phyloP scores from a whole-genome alignment of 1,284 basidiomycete species.

The Caloboletus firmus region DNA sequence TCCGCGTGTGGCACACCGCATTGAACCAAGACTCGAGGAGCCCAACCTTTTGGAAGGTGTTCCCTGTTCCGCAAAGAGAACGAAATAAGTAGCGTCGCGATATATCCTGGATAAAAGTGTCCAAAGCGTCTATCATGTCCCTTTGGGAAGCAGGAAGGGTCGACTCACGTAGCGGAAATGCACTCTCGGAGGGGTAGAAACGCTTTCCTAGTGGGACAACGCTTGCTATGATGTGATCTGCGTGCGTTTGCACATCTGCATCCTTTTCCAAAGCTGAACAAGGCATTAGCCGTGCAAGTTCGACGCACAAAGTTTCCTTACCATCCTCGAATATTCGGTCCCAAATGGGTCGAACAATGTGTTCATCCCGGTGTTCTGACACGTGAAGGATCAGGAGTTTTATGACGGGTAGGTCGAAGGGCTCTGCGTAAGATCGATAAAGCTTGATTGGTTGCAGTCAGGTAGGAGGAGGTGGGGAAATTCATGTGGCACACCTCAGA shows the following conservation, averaged over 20 bases:
- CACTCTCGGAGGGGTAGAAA: conserved; percentile 89
- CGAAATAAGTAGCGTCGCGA: conserved; percentile 67
- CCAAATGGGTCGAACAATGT: conserved; percentile 85
- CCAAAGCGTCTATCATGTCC: conserved; percentile 5
- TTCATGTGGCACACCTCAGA: conserved; percentile 54
- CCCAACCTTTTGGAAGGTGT: conserved; percentile 74
- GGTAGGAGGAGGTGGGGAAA: background rate
- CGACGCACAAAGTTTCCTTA: conserved; percentile 35
- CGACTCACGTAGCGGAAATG: conserved; percentile 79
- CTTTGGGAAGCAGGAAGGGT: background rate
- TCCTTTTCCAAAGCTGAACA: conserved; percentile 49
- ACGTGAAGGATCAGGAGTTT: conserved; percentile 93
- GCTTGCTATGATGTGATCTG: conserved; percentile 62
- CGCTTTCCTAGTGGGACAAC: conserved; percentile 75
- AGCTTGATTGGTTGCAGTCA: conserved; percentile 51
- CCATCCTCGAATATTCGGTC: conserved; percentile 81
- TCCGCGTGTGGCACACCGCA: conserved; percentile 75
- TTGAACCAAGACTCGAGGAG: conserved; percentile 70
- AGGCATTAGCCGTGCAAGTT: conserved; percentile 2
- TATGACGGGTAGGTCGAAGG: conserved; percentile 81
- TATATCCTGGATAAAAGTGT: conserved; percentile 57
- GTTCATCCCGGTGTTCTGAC: conserved; percentile 88
- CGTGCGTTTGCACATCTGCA: conserved; percentile 49
- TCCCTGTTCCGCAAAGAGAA: conserved; percentile 65
- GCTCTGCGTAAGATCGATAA: conserved; percentile 86